Conservation (phyloP, 2,329 filamentous ascomycete species). For the Coniochaeta sp. region DNA sequence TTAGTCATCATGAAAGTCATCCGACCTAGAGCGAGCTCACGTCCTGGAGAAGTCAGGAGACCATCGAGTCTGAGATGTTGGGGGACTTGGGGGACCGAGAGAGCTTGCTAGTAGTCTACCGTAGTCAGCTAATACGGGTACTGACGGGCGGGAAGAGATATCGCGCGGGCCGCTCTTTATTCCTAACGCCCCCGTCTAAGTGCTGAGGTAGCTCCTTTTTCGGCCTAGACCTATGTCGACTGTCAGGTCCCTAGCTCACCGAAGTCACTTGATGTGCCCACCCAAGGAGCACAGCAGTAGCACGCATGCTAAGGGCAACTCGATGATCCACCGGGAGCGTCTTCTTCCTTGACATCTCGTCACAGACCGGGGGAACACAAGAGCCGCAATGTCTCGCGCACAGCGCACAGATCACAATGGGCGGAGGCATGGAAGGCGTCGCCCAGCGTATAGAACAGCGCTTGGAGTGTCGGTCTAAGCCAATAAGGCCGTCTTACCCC, state of each 20-base stretch:
- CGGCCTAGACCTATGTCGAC: no score
- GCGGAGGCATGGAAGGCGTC: neutral
- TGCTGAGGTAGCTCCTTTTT: neutral
- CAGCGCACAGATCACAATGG: neutral
- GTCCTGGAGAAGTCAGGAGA: neutral
- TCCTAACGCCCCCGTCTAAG: neutral
- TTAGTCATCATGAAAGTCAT: neutral
- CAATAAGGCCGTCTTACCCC: neutral
- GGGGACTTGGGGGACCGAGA: no score
- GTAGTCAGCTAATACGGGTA: neutral
- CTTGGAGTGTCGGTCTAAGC: neutral
- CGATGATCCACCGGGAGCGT: neutral
- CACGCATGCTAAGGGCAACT: neutral
- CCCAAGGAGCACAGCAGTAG: neutral
- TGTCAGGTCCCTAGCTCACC: neutral
- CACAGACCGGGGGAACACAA: neutral
- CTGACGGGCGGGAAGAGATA: neutral
- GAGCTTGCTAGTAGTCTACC: no score
- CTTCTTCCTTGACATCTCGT: neutral
- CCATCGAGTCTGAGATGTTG: neutral
- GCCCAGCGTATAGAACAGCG: neutral
- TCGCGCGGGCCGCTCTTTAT: neutral
- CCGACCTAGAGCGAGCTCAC: neutral
- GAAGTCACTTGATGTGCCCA: neutral
- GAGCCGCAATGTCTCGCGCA: neutral